Evolutionary conservation across 306 rosid species (phyloP).

Genomic region (Alnus rubra): DNA sequence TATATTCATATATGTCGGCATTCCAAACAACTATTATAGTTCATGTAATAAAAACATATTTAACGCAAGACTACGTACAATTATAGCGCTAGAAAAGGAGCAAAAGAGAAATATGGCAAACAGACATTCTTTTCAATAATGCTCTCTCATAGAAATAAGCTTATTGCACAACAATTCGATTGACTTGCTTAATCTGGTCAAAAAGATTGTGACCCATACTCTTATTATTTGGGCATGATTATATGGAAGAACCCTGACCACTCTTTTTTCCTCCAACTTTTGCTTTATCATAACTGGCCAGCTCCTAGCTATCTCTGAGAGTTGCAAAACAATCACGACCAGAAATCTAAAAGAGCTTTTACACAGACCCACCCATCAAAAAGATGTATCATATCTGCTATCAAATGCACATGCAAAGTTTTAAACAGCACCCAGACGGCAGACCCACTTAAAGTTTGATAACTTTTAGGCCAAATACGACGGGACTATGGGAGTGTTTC

Average conservation of each 20-base stretch:
- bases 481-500: conserved; percentile 1
- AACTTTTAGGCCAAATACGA: conserved; percentile 15
- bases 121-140: not conserved
- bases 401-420: conserved; percentile 39
- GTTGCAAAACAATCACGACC: not conserved
- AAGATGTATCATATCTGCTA: conserved; percentile 30
- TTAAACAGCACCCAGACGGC: conserved; percentile 9
- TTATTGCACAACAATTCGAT: not conserved
- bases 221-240: conserved; percentile 12
- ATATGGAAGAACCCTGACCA: conserved; percentile 17
- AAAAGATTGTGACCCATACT: conserved; percentile 7
- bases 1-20: no score
- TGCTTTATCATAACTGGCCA: conserved; percentile 19
- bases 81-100: not conserved
- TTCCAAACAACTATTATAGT: no score
- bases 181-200: not conserved
- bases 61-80: not conserved
- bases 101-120: not conserved
- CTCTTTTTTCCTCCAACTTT: conserved; percentile 4
- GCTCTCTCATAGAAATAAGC: not conserved
- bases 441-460: conserved; percentile 38
- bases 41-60: not conserved
- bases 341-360: conserved; percentile 15
- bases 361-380: conserved; percentile 23
- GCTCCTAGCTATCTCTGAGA: not conserved